A percentile compares a stretch with the other conserved stretches of the same genome.
These are phyloP conservation scores for Rhizopogon rudus DNA, from an alignment of 768 basidiomycete genomes.

Conservation along the genomic window DNA sequence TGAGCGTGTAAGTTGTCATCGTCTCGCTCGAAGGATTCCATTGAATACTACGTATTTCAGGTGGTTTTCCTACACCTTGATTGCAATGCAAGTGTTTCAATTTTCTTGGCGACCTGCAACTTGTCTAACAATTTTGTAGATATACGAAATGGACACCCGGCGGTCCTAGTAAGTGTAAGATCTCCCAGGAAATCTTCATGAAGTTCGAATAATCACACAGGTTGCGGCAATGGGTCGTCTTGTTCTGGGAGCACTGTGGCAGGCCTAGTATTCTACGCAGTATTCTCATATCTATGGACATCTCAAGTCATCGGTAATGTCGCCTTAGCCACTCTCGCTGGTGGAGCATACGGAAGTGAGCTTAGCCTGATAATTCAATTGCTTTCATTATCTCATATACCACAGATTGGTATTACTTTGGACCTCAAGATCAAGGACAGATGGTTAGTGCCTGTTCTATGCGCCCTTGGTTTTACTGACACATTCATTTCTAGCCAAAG, in stretches of 20 bases:
- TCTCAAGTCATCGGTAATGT: slow-evolving; percentile 81
- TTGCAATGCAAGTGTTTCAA: slow-evolving; percentile 55
- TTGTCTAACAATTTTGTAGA: slow-evolving; percentile 10
- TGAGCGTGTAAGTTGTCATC: slow-evolving; percentile 51
- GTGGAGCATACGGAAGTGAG: slow-evolving; percentile 63
- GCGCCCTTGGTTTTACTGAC: background rate
- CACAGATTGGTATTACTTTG: slow-evolving; percentile 75
- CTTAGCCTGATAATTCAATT: background rate
- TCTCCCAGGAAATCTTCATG: background rate
- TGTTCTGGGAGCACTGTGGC: slow-evolving; percentile 76
- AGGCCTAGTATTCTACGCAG: slow-evolving; percentile 71
- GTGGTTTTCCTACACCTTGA: slow-evolving; percentile 74
- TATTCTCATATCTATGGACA: slow-evolving; percentile 84
- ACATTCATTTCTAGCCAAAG: slow-evolving; percentile 43
- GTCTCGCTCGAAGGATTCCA: background rate
- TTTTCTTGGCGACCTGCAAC: background rate
- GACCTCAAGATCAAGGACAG: slow-evolving; percentile 57
- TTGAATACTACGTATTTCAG: slow-evolving; percentile 27
- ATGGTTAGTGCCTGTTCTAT: slow-evolving; percentile 42
- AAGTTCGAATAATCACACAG: slow-evolving; percentile 23
- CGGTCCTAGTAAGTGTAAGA: slow-evolving; percentile 49
- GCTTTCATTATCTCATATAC: background rate
- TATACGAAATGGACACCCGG: slow-evolving; percentile 74
- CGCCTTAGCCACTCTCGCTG: slow-evolving; percentile 72
- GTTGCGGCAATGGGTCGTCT: slow-evolving; percentile 41